Percentiles rank a stretch among this genome's conserved stretches.
These are phyloP conservation scores for Fusarium staphyleae DNA, from an alignment of 2,329 filamentous ascomycete species.

Conservation along the genomic window DNA sequence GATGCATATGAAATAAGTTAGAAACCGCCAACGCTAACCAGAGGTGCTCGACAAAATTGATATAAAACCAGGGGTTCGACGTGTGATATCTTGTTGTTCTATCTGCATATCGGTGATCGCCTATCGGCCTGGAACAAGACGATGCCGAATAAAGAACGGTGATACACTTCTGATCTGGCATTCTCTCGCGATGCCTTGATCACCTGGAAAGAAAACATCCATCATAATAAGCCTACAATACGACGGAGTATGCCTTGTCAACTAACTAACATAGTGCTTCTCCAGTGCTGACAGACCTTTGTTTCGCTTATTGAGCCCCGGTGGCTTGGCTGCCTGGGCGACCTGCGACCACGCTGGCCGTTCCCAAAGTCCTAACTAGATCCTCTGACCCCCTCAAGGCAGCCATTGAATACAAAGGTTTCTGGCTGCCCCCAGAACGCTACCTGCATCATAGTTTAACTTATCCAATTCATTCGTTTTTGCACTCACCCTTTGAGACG, in stretches of 20 bases:
- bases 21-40: background rate
- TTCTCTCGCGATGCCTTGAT: background rate
- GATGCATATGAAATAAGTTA: background rate
- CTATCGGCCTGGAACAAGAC: background rate
- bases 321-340: constrained; percentile 32
- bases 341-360: constrained; percentile 34
- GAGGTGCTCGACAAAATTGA: background rate
- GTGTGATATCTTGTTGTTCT: background rate
- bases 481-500: background rate
- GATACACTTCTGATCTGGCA: background rate
- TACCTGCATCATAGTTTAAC: background rate
- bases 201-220: background rate
- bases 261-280: background rate
- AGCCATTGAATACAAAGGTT: constrained; percentile 40
- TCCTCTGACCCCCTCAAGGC: constrained; percentile 35
- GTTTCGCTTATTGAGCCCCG: constrained; percentile 11
- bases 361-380: constrained; percentile 22
- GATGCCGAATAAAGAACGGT: background rate
- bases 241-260: constrained; percentile 3
- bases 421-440: constrained; percentile 6
- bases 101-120: background rate
- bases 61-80: background rate
- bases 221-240: background rate
- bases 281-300: constrained; percentile 26
- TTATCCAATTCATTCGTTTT: background rate